Base-by-base conservation (phyloP, 768 basidiomycete genomes). In the Gloeopeniophorella convolvens region DNA sequence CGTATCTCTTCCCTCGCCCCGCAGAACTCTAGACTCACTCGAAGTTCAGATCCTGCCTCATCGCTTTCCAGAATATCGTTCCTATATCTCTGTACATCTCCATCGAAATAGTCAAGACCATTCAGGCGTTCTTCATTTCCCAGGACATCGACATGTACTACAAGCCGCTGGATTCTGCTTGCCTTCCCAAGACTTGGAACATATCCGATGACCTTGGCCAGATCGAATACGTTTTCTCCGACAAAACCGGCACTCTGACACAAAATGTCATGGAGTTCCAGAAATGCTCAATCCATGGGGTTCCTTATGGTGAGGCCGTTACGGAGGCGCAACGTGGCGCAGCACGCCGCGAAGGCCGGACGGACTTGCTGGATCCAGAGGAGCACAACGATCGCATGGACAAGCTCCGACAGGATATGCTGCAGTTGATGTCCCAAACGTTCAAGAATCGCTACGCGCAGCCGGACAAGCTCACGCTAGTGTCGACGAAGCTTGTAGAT, bases 251-350 rank as follows among this genome's bases (percentile, higher is more conserved):
- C 20, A 99, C 95, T 6, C 82, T 99, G 42, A 99, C 95, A 0
- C 94, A 96, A 68, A 99, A 98, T 70, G 73, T 95, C 61, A 98
- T 97, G 95, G 93, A 95, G 71, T 97, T 96, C 70, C 91, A 96
- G 65, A 93, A 89, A 64, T 96, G 92, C 60, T 94, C 92, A 0
- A 77, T 97, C 50, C 68, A 80, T 45, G 94, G 93, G 1, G 69
- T 89, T 3, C 63, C 80, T 0, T 98, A 96, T 62, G 95, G 95
- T 9, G 95, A 98, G 61, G 94, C 94, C 7, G 65, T 97, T 51
- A 97, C 95, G 0, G 95, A 98, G 66, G 95, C 94, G 0, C 92
- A 94, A 67, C 80, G 90, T 20, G 95, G 94, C 30, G 87, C 91
- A 0, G 91, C 89, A 1, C 85, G 85, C 45, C 77, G 94, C 1